Base-by-base conservation (phyloP, 179 eudicot species). In the Pouteria campechiana region DNA sequence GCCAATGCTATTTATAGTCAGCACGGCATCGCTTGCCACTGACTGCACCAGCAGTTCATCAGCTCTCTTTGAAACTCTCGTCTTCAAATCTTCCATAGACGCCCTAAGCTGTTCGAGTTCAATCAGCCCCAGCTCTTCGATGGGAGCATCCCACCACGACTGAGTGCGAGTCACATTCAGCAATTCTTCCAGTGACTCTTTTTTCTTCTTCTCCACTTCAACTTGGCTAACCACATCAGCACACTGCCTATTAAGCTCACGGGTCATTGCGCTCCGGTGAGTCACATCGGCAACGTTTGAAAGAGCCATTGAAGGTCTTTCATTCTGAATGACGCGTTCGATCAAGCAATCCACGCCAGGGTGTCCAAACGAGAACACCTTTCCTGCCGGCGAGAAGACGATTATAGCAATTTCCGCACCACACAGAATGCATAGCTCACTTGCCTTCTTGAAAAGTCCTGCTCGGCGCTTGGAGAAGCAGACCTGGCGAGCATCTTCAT, bases 141-240 rank as follows among this genome's bases (percentile, higher is more conserved):
- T 42, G 6, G 81, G 76, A 2, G 70, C 55, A 38, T 74, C 81
- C 81, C 81, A 74, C 76, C 80, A 74, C 30, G 56, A 62, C 17
- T 55, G 68, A 40, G 17, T 33, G 25, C 45, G 68, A 16, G 34
- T 60, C 2, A 58, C 47, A 35, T 46, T 65, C 24, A 62, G 61
- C 56, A 65, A 36, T 28, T 50, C 34, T 16, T 41, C 62, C 1
- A 74, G 52, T 19, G 52, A 23, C 3, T 74, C 75, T 0, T 79
- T 74, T 35, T 58, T 50, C 23, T 44, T 54, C 33, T 46, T 71
- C 63, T 67, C 77, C 1, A 21, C 37, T 50, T 75, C 81, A 0
- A 75, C 35, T 11, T 62, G 63, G 28, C 63, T 61, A 2, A 50
- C 25, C 24, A 70, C 46, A 19, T 49, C 63, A 21, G 73, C 67